A percentile compares a stretch with the other conserved stretches of the same genome.
Conservation (phyloP, 129 eudicot species). For the Ambrosia trifida region DNA sequence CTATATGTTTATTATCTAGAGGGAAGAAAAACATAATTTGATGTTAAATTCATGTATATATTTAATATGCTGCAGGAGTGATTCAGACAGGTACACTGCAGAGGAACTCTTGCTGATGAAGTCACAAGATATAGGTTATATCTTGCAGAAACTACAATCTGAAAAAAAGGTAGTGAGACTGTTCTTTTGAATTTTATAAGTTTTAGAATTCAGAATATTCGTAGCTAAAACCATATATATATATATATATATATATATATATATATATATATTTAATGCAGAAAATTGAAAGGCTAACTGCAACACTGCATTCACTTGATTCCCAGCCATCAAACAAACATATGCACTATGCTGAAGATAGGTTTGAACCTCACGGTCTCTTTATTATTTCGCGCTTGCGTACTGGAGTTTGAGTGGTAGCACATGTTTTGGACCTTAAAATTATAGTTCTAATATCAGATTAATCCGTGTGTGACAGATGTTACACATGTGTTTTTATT, state of each 20-base stretch:
- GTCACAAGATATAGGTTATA: slow-evolving; percentile 90
- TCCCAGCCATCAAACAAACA: slow-evolving; percentile 63
- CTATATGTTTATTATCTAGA: background rate
- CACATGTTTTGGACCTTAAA: background rate
- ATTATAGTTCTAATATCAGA: background rate
- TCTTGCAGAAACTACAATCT: slow-evolving; percentile 79
- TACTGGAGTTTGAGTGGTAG: too few species aligned
- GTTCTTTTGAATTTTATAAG: background rate
- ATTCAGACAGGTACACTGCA: slow-evolving; percentile 60
- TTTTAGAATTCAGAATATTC: background rate
- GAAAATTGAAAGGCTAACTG: slow-evolving; percentile 75
- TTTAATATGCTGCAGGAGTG: slow-evolving; percentile 53
- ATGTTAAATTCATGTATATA: background rate
- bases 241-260: too few species aligned
- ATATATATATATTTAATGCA: slow-evolving; percentile 24
- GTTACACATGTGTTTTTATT: too few species aligned
- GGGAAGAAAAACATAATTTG: background rate
- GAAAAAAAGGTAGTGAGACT: slow-evolving; percentile 69
- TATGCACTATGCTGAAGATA: slow-evolving; percentile 80
- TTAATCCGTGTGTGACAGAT: background rate
- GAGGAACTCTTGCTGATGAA: slow-evolving; percentile 93
- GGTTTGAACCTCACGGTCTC: slow-evolving; percentile 36
- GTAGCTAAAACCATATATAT: slow-evolving; percentile 10
- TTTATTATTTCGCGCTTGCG: too few species aligned
- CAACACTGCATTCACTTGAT: slow-evolving; percentile 63